Evolutionary conservation across 139 green algal genomes (phyloP), one percentile per base, ranked within the genome.

Genomic region (Micromonas commoda): DNA sequence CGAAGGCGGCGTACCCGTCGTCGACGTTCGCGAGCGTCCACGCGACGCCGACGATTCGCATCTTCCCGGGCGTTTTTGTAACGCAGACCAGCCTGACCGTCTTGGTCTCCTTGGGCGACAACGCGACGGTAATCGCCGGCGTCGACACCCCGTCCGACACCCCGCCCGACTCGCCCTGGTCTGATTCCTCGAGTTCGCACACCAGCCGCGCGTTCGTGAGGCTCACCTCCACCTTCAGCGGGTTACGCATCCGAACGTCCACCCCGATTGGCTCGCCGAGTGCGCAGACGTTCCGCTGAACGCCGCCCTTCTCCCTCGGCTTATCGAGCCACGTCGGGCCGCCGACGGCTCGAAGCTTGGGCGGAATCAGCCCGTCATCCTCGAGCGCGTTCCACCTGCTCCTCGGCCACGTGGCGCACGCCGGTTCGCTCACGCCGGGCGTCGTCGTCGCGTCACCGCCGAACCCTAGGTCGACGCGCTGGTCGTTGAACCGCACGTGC

Each of bases 181-280:
- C 37, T 16, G 34, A 39, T 1, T 78, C 64, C 35, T 77, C 76
- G 60, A 90, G 89, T 34, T 89, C 84, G 77, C 87, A 93, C 2
- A 88, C 35, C 32, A 95, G 84, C 28, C 83, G 79, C 61, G 96
- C 79, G 38, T 81, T 64, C 1, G 82, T 77, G 26, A 96, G 29
- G 51, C 75, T 54, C 5, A 97, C 79, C 31, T 88, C 60, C 3
- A 86, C 24, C 0, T 73, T 66, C 66, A 97, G 86, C 0, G 91
- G 92, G 79, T 97, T 97, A 52, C 39, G 76, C 45, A 97, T 82
- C 35, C 89, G 78, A 33, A 97, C 77, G 32, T 87, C 80, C 19
- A 97, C 81, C 2, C 73, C 79, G 26, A 97, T 77, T 3, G 83
- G 63, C 85, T 97, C 92, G 0, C 89, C 92, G 51, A 80, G 85